Percentiles rank a stretch among this genome's conserved stretches.
These are phyloP conservation scores for Chenopodium suecicum DNA, from an alignment of 148 eudicot genomes.

Conservation along the genomic window DNA sequence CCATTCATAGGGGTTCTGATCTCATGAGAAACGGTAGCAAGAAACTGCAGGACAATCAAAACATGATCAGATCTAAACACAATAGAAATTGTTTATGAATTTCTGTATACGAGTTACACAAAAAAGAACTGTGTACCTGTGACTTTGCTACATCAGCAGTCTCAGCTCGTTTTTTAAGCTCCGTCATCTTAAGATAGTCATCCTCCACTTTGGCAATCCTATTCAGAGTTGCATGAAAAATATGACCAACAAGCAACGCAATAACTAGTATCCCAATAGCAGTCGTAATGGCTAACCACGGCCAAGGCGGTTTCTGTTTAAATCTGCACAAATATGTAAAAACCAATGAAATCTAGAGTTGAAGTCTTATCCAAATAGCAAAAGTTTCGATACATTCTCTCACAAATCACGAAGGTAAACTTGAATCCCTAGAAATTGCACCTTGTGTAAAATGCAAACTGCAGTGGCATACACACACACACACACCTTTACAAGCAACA, in stretches of 20 bases:
- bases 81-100: neutral
- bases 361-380: constrained; percentile 1
- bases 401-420: neutral
- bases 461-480: neutral
- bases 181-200: constrained; percentile 72
- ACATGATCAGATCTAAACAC: constrained; percentile 11
- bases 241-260: constrained; percentile 66
- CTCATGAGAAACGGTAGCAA: constrained; percentile 98
- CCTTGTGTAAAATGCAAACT: neutral
- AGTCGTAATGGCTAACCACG: constrained; percentile 60
- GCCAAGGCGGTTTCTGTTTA: constrained; percentile 86
- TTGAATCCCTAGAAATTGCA: neutral
- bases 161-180: constrained; percentile 82
- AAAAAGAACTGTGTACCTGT: constrained; percentile 41
- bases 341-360: neutral
- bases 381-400: neutral
- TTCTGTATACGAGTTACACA: neutral
- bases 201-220: constrained; percentile 85
- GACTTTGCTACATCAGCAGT: constrained; percentile 97
- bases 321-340: constrained; percentile 50
- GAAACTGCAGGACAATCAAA: constrained; percentile 56
- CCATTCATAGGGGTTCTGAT: constrained; percentile 99
- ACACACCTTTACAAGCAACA: neutral
- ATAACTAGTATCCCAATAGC: constrained; percentile 67
- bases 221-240: constrained; percentile 73